Percentiles rank a stretch among this genome's conserved stretches.
Conservation (phyloP, 208 protist species). For the Giardia duodenalis region DNA sequence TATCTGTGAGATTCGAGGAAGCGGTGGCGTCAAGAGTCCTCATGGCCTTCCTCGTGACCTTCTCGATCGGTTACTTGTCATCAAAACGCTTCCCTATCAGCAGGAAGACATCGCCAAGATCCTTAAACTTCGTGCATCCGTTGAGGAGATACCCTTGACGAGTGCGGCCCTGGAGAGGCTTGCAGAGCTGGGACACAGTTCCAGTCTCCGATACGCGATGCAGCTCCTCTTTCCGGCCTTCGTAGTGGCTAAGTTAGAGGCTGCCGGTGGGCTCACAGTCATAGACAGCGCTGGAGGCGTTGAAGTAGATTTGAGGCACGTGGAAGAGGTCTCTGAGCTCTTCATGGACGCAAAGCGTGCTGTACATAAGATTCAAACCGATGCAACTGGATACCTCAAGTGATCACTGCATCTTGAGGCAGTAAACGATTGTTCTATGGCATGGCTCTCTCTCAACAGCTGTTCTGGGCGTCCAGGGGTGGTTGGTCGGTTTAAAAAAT, state of each 20-base stretch:
- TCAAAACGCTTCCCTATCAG: conserved; percentile 83
- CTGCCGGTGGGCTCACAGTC: background rate
- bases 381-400: background rate
- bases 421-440: too few species aligned
- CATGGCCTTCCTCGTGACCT: conserved; percentile 98
- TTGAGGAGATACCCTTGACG: conserved; percentile 14
- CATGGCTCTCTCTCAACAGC: too few species aligned
- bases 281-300: background rate
- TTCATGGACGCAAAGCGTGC: background rate
- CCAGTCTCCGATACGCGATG: conserved; percentile 37
- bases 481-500: conserved; percentile 7
- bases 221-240: conserved; percentile 34
- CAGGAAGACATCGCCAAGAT: conserved; percentile 74
- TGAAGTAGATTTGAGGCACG: background rate
- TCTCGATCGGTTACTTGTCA: conserved; percentile 94
- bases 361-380: background rate
- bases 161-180: conserved; percentile 31
- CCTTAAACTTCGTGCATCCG: conserved; percentile 42
- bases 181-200: conserved; percentile 15
- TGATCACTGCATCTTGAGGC: background rate
- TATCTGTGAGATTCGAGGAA: conserved; percentile 71
- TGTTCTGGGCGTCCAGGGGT: too few species aligned
- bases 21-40: conserved; percentile 74
- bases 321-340: background rate
- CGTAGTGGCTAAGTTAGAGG: conserved; percentile 27